Base-by-base conservation (phyloP, 192 early-diverging fungal species). In the Umbelopsis isabellina region DNA sequence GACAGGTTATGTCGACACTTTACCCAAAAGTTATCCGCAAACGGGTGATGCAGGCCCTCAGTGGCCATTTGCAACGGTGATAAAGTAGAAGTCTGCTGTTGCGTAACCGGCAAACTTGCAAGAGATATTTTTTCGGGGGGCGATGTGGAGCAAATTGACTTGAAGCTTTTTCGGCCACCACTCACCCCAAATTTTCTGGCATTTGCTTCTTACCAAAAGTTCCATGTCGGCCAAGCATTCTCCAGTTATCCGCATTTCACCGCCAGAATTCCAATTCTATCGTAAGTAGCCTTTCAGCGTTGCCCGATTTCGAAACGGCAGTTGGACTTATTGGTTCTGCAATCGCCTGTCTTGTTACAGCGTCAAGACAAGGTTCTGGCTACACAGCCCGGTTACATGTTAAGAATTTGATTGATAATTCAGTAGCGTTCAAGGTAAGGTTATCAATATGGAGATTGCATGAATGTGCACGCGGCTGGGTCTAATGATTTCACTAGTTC, bases 371-470 rank as follows among this genome's bases (percentile, higher is more conserved):
- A 12, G 75, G 72, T 4, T 71, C 76, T 18, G 80, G 80, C 20
- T 58, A 73, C 23, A 77, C 78, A 10, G 75, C 76, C 15, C 75
- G 75, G n/a, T 74, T 82, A 58, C 75, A 76, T 51, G 71, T 82
- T 41, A 78, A 74, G 46, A 82, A 82, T 49, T 13, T 74, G 48
- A 45, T 67, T 22, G 33, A 71, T 12, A 66, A 66, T 8, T 72
- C 58, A 13, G 80, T 82, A 23, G 80, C 76, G 5, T 82, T 76
- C 71, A 82, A 71, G 52, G 69, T 61, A 30, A 50, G 21, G 4
- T 18, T 16, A 16, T 5, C 0, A 55, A 5, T 46, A 3, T 18
- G 2, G 2, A 44, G 23, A 69, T 45, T 20, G 0, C 18, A 44
- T 46, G n/a, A 11, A 27, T 61, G n/a, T 35, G 6, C 5, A 41